Percentiles rank a stretch among this genome's conserved stretches.
Evolutionary conservation across 441 rosid genomes (phyloP).

Genomic region (Euphorbia schlechtendalii): DNA sequence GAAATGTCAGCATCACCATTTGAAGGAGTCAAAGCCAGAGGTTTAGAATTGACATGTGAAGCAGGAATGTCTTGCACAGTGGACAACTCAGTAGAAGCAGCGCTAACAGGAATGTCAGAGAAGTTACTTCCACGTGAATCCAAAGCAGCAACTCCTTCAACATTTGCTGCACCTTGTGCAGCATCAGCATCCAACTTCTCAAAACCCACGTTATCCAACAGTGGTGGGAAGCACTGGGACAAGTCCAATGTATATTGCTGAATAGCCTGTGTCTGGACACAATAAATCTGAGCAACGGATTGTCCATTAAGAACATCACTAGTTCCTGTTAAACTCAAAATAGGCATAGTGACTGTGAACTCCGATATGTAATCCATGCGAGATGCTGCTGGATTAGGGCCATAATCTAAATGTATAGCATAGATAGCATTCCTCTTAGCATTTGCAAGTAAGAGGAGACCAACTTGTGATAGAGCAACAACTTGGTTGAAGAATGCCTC

Average conservation of each 20-base stretch:
- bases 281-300: conserved; percentile 58
- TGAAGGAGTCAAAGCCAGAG: conserved; percentile 32
- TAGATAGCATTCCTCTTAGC: conserved; percentile 83
- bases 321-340: conserved; percentile 71
- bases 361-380: conserved; percentile 72
- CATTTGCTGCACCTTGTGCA: conserved; percentile 27
- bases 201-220: conserved; percentile 37
- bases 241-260: conserved; percentile 80
- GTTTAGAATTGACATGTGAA: neutral
- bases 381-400: conserved; percentile 56
- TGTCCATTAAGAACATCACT: conserved; percentile 48
- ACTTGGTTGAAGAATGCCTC: conserved; percentile 80
- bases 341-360: conserved; percentile 80
- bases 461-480: conserved; percentile 51
- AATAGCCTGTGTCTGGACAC: conserved; percentile 80
- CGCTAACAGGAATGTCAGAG: conserved; percentile 32
- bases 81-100: conserved; percentile 20
- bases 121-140: conserved; percentile 33
- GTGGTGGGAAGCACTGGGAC: conserved; percentile 63
- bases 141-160: conserved; percentile 34
- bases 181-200: conserved; percentile 44
- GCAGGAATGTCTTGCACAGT: no score
- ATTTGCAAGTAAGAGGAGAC: conserved; percentile 72
- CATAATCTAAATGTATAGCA: conserved; percentile 69
- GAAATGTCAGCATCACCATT: conserved; percentile 38